phyloP scores from a whole-genome alignment of 106 monocot species.

The Hemerocallis citrina region DNA sequence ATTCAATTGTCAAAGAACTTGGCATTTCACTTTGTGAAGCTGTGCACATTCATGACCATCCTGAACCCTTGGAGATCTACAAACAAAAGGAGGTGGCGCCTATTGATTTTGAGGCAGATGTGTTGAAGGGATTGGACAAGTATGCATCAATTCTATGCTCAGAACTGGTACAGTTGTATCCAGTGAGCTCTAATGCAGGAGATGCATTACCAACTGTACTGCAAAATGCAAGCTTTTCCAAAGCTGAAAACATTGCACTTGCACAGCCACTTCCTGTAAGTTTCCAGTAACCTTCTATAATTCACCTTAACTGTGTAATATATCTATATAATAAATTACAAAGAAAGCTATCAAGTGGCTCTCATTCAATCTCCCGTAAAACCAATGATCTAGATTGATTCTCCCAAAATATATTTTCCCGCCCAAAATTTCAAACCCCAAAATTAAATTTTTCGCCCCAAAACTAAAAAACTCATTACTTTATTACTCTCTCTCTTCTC shows the following conservation, averaged over 20 bases:
- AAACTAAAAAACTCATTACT: too few species aligned
- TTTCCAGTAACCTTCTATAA: too few species aligned
- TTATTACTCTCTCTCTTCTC: too few species aligned
- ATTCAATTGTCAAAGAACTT: constrained; percentile 21
- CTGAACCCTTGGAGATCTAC: not conserved
- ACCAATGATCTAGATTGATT: too few species aligned
- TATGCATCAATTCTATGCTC: not conserved
- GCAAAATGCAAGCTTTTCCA: not conserved
- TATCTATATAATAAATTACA: too few species aligned
- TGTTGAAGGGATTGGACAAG: constrained; percentile 4
- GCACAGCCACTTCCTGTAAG: constrained; percentile 7
- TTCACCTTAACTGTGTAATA: too few species aligned
- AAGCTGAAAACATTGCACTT: constrained; percentile 3
- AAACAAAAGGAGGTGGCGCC: not conserved
- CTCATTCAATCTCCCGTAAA: too few species aligned
- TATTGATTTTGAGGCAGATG: constrained; percentile 9
- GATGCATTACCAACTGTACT: not conserved
- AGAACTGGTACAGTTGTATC: not conserved
- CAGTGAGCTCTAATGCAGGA: not conserved
- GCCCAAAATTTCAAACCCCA: too few species aligned
- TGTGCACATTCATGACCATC: constrained; percentile 10
- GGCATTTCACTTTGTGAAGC: constrained; percentile 16
- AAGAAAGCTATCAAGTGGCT: too few species aligned
- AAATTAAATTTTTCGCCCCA: too few species aligned
- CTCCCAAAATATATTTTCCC: too few species aligned